Conservation (phyloP, 1,284 basidiomycete genomes). For the Sphaerobolus stellatus region DNA sequence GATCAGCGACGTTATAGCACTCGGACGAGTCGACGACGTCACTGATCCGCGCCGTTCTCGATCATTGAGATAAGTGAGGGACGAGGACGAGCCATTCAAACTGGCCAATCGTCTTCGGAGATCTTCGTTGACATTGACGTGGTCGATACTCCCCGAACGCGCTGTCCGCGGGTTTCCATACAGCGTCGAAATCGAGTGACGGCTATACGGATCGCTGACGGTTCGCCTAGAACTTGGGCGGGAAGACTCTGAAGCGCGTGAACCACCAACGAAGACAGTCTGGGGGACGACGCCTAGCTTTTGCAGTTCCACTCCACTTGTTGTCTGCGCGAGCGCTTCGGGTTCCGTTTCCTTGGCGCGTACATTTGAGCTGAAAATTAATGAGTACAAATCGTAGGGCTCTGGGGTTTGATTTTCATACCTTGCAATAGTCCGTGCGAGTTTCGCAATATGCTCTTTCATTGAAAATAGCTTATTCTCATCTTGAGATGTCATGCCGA, state of each 20-base stretch:
- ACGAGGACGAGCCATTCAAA: conserved; percentile 67
- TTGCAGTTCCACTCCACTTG: conserved; percentile 68
- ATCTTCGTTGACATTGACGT: conserved; percentile 59
- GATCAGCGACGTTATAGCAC: conserved; percentile 33
- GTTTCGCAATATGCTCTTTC: conserved; percentile 84
- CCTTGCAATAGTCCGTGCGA: conserved; percentile 70
- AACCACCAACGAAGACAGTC: conserved; percentile 90
- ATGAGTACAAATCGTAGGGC: not conserved
- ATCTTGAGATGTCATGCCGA: conserved; percentile 79
- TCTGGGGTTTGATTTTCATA: conserved; percentile 26
- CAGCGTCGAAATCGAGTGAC: conserved; percentile 24
- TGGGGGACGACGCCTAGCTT: conserved; percentile 91
- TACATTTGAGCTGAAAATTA: conserved; percentile 34
- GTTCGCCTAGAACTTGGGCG: not conserved
- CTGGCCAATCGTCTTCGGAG: conserved; percentile 66
- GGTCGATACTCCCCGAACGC: conserved; percentile 47
- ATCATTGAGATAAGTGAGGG: conserved; percentile 47
- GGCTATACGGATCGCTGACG: conserved; percentile 3
- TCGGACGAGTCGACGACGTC: conserved; percentile 29
- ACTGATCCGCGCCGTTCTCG: conserved; percentile 44
- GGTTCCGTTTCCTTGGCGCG: conserved; percentile 62
- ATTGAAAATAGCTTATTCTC: conserved; percentile 82
- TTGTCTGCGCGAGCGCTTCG: conserved; percentile 61
- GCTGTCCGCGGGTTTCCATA: conserved; percentile 48
- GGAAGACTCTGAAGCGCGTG: conserved; percentile 35